phyloP scores from a whole-genome alignment of 495 filamentous ascomycete genomes.

The Penicillium odoratum region DNA sequence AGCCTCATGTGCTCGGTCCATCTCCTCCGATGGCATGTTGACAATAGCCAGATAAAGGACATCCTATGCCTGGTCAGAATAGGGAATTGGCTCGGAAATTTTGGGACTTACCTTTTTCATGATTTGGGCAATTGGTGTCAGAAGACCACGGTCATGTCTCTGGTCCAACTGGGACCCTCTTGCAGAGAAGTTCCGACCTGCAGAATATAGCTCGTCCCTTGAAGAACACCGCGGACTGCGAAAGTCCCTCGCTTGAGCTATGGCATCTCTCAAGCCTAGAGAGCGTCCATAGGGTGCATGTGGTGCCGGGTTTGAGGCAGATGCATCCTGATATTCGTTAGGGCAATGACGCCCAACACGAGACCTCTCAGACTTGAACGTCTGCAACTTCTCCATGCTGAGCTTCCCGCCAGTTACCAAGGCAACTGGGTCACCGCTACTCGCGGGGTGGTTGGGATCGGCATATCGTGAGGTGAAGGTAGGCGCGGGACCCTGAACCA shows the following conservation, averaged over 20 bases:
- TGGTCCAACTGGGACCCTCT: not conserved
- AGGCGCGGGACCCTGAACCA: slow-evolving; percentile 25
- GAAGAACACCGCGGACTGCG: not conserved
- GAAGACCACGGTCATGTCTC: not conserved
- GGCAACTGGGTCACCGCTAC: slow-evolving; percentile 31
- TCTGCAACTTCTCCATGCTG: slow-evolving; percentile 14
- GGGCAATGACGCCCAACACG: not conserved
- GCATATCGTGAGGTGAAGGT: slow-evolving; percentile 51
- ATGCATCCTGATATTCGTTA: not conserved
- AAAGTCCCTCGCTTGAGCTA: slow-evolving; percentile 5
- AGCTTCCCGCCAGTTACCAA: slow-evolving; percentile 47
- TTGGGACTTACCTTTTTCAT: slow-evolving; percentile 14
- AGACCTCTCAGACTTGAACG: not conserved
- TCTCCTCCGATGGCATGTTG: slow-evolving; percentile 50
- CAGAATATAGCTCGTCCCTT: not conserved
- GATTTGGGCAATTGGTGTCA: slow-evolving; percentile 12
- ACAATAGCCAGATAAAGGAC: slow-evolving; percentile 54
- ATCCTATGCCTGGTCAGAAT: slow-evolving; percentile 34
- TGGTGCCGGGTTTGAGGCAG: slow-evolving; percentile 12
- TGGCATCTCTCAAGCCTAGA: slow-evolving; percentile 8
- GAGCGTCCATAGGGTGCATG: slow-evolving; percentile 12
- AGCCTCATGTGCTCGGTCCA: slow-evolving; percentile 27
- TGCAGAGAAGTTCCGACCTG: not conserved
- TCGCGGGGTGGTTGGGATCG: slow-evolving; percentile 55
- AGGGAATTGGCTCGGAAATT: not conserved